Conservation (phyloP, 768 basidiomycete species). For the Trametes elegans region DNA sequence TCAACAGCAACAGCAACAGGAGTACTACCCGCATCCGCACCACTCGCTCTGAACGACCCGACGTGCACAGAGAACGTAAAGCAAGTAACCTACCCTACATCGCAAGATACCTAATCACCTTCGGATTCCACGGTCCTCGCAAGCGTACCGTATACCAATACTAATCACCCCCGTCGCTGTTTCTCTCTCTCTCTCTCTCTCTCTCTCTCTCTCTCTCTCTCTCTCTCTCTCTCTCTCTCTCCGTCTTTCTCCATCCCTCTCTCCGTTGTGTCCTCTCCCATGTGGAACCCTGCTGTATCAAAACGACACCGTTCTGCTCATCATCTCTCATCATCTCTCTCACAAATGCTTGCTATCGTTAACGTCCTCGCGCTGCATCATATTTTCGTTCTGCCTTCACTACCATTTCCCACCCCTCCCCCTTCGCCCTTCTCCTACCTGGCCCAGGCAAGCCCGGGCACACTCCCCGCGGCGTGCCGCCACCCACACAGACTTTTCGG, state of each 20-base stretch:
- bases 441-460: constrained; percentile 2
- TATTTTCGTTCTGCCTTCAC: not conserved
- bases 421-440: not conserved
- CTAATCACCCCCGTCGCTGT: constrained; percentile 6
- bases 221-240: not conserved
- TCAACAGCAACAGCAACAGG: constrained; percentile 2
- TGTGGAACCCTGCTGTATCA: constrained; percentile 19
- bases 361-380: constrained; percentile 10
- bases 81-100: not conserved
- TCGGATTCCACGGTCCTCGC: not conserved
- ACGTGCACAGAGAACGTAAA: not conserved
- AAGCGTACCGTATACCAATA: constrained; percentile 3
- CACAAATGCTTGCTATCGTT: constrained; percentile 17
- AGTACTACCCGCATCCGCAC: constrained; percentile 12
- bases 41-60: constrained; percentile 14
- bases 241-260: no score
- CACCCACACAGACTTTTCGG: not conserved
- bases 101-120: not conserved
- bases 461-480: not conserved
- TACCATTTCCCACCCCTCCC: not conserved
- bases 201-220: not conserved
- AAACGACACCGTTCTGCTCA: constrained; percentile 14
- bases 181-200: not conserved
- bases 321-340: not conserved
- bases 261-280: not conserved